Base-by-base conservation (phyloP, 768 basidiomycete genomes). In the Boletus vinaceobasis region DNA sequence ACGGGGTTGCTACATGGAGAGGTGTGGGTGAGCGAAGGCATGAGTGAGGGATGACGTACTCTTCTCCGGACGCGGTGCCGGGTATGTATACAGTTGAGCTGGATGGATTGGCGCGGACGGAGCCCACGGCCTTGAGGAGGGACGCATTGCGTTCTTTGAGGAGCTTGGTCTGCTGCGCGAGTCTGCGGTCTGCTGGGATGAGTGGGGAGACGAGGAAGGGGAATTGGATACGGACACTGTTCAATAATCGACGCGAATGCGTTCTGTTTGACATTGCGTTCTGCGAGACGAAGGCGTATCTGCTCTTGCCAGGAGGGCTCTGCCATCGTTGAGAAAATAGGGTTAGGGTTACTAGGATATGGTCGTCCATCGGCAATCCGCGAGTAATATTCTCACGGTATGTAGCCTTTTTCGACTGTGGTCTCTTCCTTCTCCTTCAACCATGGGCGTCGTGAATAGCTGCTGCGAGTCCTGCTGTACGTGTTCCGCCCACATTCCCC, bases 81-180 rank as follows among this genome's bases (percentile, higher is more conserved):
- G 84, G 74, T 32, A 85, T 80, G 61, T 81, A 76, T 2, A 83
- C 82, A 0, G 86, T 83, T 0, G 85, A 84, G 51, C 78, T 80
- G 59, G 77, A 84, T 2, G 86, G 78, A 64, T 83, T 83, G 23
- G 73, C 60, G 50, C 85, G 82, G 27, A 89, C 87, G 2, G 85
- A 83, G 36, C 83, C 84, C 9, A 94, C 92, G 7, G 91, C 92
- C 55, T 89, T 83, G 53, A 98, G 76, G 29, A 98, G 80, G 10
- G 90, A 88, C 15, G 86, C 83, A 81, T 98, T 98, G 52, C 96
- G 83, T 66, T 96, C 90, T 69, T 93, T 96, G 66, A 98, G 79
- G 15, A 94, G 79, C 65, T 91, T 87, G 21, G 95, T 90, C 72
- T 94, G 93, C 66, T 93, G 90, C 4, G 94, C 93, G 60, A 98